Conservation (phyloP, 352 stramenopile species). For the Phytopythium mirpurense region DNA sequence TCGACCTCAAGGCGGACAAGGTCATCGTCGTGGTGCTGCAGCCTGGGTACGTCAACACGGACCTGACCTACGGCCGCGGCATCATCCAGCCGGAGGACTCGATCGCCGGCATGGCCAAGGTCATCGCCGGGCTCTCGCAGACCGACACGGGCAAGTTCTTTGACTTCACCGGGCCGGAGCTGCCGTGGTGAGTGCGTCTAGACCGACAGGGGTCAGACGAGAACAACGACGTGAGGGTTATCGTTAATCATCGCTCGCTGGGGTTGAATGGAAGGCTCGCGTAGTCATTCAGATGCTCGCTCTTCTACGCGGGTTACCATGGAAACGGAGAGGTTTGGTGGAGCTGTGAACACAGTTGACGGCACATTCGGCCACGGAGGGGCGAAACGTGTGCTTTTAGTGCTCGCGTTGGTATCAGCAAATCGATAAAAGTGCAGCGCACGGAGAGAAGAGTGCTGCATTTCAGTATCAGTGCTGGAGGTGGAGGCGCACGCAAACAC, state of each 20-base stretch:
- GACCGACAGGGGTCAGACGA: too few species aligned
- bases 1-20: constrained; percentile 24
- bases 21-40: constrained; percentile 27
- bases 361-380: constrained; percentile 72
- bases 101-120: constrained; percentile 18
- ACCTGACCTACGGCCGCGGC: constrained; percentile 24
- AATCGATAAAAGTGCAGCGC: constrained; percentile 79
- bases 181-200: constrained; percentile 35
- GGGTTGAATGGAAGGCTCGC: too few species aligned
- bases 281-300: too few species aligned
- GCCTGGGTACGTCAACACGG: constrained; percentile 32
- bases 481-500: not conserved
- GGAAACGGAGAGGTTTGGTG: too few species aligned
- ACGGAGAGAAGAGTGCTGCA: constrained; percentile 41
- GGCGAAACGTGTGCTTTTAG: constrained; percentile 86
- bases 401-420: constrained; percentile 77
- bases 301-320: too few species aligned
- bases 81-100: constrained; percentile 18
- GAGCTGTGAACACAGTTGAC: constrained; percentile 78
- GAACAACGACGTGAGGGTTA: too few species aligned
- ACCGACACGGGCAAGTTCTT: constrained; percentile 41
- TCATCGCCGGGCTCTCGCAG: constrained; percentile 17
- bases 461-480: constrained; percentile 74
- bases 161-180: constrained; percentile 27
- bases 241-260: too few species aligned